These are phyloP conservation scores for Colletotrichum liaoningense DNA, from an alignment of 2,329 filamentous ascomycete species.

Conservation along the genomic window DNA sequence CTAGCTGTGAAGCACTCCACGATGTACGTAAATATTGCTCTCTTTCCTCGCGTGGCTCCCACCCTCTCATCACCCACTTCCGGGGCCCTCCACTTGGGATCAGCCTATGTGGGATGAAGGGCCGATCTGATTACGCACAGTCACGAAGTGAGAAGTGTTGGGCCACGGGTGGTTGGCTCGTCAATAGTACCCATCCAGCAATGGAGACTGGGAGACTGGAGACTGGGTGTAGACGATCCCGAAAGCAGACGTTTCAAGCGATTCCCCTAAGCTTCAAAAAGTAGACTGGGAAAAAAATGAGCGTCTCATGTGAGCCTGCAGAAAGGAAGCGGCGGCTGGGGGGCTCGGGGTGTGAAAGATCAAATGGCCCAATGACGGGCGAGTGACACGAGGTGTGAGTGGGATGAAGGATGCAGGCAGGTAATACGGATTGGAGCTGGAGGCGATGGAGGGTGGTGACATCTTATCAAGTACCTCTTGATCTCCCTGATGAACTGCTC, in stretches of 20 bases:
- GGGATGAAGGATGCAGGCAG: conserved; percentile 8
- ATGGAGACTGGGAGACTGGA: background rate
- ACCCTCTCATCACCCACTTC: background rate
- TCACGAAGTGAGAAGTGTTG: background rate
- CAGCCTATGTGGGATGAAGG: conserved; percentile 23
- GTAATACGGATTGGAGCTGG: conserved; percentile 9
- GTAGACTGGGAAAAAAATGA: background rate
- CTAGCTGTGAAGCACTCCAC: background rate
- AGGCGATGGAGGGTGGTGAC: conserved; percentile 19
- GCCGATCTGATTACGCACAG: conserved; percentile 20
- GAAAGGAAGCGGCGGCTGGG: conserved; percentile 5
- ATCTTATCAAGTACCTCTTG: conserved; percentile 35
- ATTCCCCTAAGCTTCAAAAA: background rate
- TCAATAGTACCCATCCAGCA: background rate
- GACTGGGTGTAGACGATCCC: background rate
- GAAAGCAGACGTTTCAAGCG: background rate
- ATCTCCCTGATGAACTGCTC: conserved; percentile 26
- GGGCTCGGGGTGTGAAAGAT: background rate
- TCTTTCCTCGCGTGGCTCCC: background rate
- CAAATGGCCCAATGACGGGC: background rate
- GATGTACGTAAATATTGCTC: background rate
- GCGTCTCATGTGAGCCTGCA: conserved; percentile 11
- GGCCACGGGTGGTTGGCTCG: background rate
- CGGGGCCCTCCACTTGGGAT: conserved; percentile 21
- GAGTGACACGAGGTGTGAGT: background rate